Percentiles rank a stretch among this genome's conserved stretches.
These are phyloP conservation scores for Teratosphaeriaceae sp. DNA, from an alignment of 2,329 filamentous ascomycete species.

Conservation along the genomic window DNA sequence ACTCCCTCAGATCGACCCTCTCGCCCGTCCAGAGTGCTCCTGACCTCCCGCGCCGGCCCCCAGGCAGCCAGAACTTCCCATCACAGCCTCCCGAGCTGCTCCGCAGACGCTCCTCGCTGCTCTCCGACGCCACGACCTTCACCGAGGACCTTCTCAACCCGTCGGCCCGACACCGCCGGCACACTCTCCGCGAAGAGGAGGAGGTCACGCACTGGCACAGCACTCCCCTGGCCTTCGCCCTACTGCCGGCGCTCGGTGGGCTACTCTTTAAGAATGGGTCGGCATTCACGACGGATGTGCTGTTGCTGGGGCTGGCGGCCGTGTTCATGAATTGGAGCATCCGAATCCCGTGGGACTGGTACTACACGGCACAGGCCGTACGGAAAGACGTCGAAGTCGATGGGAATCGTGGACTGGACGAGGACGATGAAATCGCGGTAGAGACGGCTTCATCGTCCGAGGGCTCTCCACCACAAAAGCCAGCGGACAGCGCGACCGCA, in stretches of 20 bases:
- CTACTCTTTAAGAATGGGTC: constrained; percentile 79
- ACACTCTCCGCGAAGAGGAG: constrained; percentile 31
- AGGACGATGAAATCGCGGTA: constrained; percentile 5
- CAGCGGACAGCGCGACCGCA: constrained; percentile 5
- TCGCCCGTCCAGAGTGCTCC: not conserved
- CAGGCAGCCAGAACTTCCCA: constrained; percentile 9
- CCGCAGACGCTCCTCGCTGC: constrained; percentile 65
- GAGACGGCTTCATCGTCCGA: constrained; percentile 7
- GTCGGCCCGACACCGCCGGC: constrained; percentile 23
- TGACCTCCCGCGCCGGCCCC: not conserved
- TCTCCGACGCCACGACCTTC: constrained; percentile 70
- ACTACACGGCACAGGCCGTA: constrained; percentile 41
- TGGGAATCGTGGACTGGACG: not conserved
- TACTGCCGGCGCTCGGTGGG: constrained; percentile 80
- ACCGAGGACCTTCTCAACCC: constrained; percentile 63
- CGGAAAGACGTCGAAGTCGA: constrained; percentile 16
- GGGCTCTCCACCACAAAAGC: constrained; percentile 5
- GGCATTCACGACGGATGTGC: constrained; percentile 75
- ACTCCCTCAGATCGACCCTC: not conserved
- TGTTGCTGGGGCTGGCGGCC: constrained; percentile 70
- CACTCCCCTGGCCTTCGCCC: constrained; percentile 72
- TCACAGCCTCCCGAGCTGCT: constrained; percentile 22
- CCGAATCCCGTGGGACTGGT: constrained; percentile 72
- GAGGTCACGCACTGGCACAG: constrained; percentile 68
- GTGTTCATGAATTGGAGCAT: constrained; percentile 92